phyloP scores from a whole-genome alignment of 2,329 filamentous ascomycete species.

The Sclerotinia borealis region DNA sequence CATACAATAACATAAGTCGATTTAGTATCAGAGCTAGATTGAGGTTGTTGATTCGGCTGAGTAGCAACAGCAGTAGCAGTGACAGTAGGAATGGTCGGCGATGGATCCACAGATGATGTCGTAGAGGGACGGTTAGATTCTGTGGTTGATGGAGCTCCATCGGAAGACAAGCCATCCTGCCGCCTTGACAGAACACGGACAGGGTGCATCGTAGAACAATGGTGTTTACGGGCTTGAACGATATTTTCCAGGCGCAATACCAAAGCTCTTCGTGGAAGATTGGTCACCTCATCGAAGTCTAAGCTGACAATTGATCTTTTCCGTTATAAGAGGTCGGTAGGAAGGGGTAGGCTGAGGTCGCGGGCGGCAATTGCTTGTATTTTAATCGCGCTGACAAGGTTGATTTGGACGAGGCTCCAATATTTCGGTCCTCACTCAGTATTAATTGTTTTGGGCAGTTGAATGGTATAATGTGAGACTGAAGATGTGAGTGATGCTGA shows the following conservation, averaged over 20 bases:
- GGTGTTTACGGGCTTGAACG: background rate
- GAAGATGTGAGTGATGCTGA: background rate
- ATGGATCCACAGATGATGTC: background rate
- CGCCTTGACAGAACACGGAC: slow-evolving; percentile 6
- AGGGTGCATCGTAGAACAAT: slow-evolving; percentile 8
- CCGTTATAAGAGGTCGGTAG: background rate
- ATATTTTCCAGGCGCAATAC: background rate
- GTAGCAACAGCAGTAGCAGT: background rate
- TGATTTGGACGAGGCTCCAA: background rate
- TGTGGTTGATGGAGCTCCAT: slow-evolving; percentile 1
- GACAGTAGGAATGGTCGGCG: background rate
- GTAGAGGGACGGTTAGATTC: background rate
- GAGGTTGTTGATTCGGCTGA: background rate
- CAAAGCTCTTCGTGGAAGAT: slow-evolving; percentile 4
- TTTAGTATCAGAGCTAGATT: background rate
- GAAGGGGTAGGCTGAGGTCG: background rate
- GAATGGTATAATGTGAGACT: background rate
- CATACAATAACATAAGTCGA: slow-evolving; percentile 11
- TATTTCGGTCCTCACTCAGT: background rate
- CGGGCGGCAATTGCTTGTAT: slow-evolving; percentile 7
- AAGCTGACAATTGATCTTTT: slow-evolving; percentile 1
- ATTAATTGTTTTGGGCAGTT: background rate
- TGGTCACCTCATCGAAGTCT: slow-evolving; percentile 9
- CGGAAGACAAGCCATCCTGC: slow-evolving; percentile 1
- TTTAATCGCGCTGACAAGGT: slow-evolving; percentile 4